These are phyloP conservation scores for Lachancea sp. DNA, from an alignment of 805 yeast genomes.

Conservation along the genomic window DNA sequence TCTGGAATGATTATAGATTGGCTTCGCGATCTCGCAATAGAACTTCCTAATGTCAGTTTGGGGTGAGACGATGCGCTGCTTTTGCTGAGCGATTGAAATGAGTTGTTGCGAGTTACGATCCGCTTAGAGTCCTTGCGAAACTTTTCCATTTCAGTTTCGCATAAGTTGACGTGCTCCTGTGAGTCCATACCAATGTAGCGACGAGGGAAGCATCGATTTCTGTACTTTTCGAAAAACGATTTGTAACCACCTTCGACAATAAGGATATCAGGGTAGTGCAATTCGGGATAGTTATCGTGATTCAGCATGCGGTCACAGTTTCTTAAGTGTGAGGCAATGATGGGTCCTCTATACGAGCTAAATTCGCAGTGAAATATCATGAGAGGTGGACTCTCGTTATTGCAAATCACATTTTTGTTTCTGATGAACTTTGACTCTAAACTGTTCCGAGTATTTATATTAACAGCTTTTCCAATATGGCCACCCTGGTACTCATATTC, in stretches of 20 bases:
- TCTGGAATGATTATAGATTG: background rate
- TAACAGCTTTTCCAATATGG: constrained; percentile 78
- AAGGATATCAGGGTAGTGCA: constrained; percentile 83
- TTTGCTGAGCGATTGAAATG: constrained; percentile 25
- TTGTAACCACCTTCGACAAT: constrained; percentile 90
- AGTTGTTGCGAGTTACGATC: constrained; percentile 31
- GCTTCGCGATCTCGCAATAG: background rate
- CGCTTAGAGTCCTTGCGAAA: constrained; percentile 43
- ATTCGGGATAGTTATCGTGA: constrained; percentile 67
- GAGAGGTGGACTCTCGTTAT: constrained; percentile 34
- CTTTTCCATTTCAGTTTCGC: constrained; percentile 48
- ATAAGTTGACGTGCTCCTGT: constrained; percentile 29
- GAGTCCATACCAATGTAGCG: constrained; percentile 78
- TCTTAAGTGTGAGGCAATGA: constrained; percentile 81
- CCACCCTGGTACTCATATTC: constrained; percentile 92
- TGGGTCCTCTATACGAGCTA: constrained; percentile 88
- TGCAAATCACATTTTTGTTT: constrained; percentile 8
- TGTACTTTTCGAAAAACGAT: constrained; percentile 56
- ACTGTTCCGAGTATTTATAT: constrained; percentile 62
- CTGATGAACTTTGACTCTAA: constrained; percentile 52
- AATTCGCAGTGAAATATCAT: constrained; percentile 92
- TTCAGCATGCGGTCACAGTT: constrained; percentile 74
- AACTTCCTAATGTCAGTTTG: background rate
- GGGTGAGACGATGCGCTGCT: background rate
- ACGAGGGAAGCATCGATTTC: constrained; percentile 62